These are phyloP conservation scores for Nemania sp. DNA, from an alignment of 2,329 filamentous ascomycete species.

Conservation along the genomic window DNA sequence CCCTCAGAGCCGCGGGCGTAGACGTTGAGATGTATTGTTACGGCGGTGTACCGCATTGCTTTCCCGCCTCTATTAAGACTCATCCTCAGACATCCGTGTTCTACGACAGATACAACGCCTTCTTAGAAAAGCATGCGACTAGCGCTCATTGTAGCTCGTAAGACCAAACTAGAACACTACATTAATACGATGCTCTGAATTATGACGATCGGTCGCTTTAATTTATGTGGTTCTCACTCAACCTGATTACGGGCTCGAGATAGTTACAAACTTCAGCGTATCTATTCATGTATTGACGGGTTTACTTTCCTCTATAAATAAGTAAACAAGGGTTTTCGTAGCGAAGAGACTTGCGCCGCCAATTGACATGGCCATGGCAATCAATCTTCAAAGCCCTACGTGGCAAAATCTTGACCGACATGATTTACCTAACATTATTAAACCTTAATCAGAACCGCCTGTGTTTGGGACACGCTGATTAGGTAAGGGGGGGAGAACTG, in stretches of 20 bases:
- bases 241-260: background rate
- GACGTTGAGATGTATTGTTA: slow-evolving; percentile 31
- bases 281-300: too few species aligned
- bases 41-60: slow-evolving; percentile 37
- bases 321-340: too few species aligned
- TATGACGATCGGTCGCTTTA: background rate
- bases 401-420: too few species aligned
- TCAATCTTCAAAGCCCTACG: too few species aligned
- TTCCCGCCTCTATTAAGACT: slow-evolving; percentile 23
- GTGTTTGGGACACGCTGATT: too few species aligned
- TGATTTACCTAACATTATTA: too few species aligned
- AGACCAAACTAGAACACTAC: background rate
- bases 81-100: slow-evolving; percentile 31
- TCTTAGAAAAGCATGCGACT: slow-evolving; percentile 30
- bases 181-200: background rate
- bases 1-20: slow-evolving; percentile 25
- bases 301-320: too few species aligned
- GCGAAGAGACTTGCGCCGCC: too few species aligned
- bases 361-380: too few species aligned
- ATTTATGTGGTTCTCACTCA: background rate
- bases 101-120: slow-evolving; percentile 35
- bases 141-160: slow-evolving; percentile 2
- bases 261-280: too few species aligned
- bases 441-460: too few species aligned
- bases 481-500: too few species aligned